A percentile compares a stretch with the other conserved stretches of the same genome.
Conservation (phyloP, 768 basidiomycete species). For the Tricholoma flavovirens region DNA sequence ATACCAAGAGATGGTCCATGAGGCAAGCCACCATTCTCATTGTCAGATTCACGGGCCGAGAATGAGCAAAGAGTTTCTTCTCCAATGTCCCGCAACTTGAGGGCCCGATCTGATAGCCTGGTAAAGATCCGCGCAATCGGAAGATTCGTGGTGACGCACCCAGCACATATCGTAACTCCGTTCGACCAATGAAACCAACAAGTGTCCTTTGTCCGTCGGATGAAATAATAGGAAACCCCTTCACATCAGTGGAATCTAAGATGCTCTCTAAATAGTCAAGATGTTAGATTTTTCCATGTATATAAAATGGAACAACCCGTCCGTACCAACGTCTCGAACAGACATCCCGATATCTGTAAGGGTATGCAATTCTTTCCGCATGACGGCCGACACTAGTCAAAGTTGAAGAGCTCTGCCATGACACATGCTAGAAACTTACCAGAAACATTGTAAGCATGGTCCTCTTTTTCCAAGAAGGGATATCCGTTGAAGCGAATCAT, state of each 20-base stretch:
- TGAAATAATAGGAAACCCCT: constrained; percentile 88
- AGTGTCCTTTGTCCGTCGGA: constrained; percentile 55
- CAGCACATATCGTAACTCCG: constrained; percentile 80
- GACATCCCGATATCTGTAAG: constrained; percentile 72
- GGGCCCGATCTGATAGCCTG: constrained; percentile 56
- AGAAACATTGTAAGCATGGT: constrained; percentile 85
- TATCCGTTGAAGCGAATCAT: constrained; percentile 97
- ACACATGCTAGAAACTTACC: constrained; percentile 43
- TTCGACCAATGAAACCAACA: constrained; percentile 83
- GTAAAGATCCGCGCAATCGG: neutral
- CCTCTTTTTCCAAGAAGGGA: constrained; percentile 95
- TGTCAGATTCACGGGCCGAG: constrained; percentile 45
- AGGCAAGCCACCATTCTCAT: constrained; percentile 43
- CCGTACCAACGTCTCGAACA: constrained; percentile 76
- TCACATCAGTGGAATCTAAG: constrained; percentile 67
- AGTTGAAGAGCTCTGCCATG: constrained; percentile 3
- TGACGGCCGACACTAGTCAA: constrained; percentile 74
- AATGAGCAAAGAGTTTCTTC: constrained; percentile 73
- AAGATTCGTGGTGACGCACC: constrained; percentile 37
- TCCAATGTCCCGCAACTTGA: constrained; percentile 53
- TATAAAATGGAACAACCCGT: neutral
- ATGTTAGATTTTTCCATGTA: constrained; percentile 1
- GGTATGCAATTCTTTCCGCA: constrained; percentile 75
- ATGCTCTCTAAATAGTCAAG: constrained; percentile 48
- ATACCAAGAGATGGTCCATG: constrained; percentile 49